A percentile compares a stretch with the other conserved stretches of the same genome.
These are phyloP conservation scores for Xylariaceae sp. DNA, from an alignment of 2,329 filamentous ascomycete species.

Conservation along the genomic window DNA sequence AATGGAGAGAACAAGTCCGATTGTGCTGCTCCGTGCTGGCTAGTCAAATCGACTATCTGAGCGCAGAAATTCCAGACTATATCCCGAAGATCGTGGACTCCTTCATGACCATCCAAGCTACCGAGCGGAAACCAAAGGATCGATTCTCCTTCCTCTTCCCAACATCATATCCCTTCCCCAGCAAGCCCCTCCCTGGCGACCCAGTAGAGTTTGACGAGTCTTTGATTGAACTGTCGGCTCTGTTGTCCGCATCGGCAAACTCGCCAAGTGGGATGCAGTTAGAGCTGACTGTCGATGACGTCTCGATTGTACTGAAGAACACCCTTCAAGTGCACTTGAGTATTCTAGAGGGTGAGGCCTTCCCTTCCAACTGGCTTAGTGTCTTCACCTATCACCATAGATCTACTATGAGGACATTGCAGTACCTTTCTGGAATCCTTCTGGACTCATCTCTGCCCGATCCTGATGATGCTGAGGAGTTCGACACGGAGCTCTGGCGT, in stretches of 20 bases:
- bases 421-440: slow-evolving; percentile 74
- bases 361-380: slow-evolving; percentile 85
- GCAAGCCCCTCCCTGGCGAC: slow-evolving; percentile 58
- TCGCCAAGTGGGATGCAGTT: slow-evolving; percentile 69
- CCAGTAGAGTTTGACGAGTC: slow-evolving; percentile 69
- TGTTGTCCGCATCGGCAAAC: slow-evolving; percentile 76
- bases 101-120: slow-evolving; percentile 67
- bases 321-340: slow-evolving; percentile 82
- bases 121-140: slow-evolving; percentile 49
- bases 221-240: slow-evolving; percentile 79
- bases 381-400: slow-evolving; percentile 90
- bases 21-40: slow-evolving; percentile 90
- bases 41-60: slow-evolving; percentile 73
- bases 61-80: slow-evolving; percentile 78
- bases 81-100: slow-evolving; percentile 88
- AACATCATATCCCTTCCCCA: slow-evolving; percentile 80
- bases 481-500: slow-evolving; percentile 92
- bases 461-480: slow-evolving; percentile 84
- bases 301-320: slow-evolving; percentile 69
- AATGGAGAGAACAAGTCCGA: slow-evolving; percentile 89
- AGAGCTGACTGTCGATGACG: slow-evolving; percentile 67
- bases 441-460: slow-evolving; percentile 80
- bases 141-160: slow-evolving; percentile 86
- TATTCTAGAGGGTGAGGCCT: slow-evolving; percentile 82
- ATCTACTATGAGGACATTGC: slow-evolving; percentile 77